Evolutionary conservation across 176 grass and related monocot genomes (phyloP).

Genomic region (Bromus sterilis): DNA sequence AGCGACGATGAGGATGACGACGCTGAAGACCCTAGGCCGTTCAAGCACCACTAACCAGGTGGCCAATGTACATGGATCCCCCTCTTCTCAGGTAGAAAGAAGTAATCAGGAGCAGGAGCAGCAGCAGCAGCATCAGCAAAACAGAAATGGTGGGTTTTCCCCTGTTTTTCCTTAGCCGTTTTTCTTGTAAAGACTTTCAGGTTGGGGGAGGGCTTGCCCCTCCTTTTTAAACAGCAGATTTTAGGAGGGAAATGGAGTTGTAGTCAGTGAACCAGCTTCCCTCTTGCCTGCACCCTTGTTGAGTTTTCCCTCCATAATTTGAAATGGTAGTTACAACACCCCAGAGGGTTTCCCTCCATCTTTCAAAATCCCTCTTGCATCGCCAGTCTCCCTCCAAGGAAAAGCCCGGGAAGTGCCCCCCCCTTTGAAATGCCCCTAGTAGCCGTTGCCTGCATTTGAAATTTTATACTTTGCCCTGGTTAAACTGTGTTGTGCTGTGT

Average conservation of each 20-base stretch:
- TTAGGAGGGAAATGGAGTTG: constrained; percentile 60
- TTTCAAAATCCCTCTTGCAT: constrained; percentile 44
- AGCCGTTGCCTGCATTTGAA: constrained; percentile 51
- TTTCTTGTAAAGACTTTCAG: constrained; percentile 62
- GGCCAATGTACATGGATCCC: constrained; percentile 30
- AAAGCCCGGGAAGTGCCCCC: constrained; percentile 29
- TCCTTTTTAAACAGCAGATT: constrained; percentile 65
- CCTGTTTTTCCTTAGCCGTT: constrained; percentile 33
- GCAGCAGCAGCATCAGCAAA: constrained; percentile 32
- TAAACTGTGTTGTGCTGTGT: neutral
- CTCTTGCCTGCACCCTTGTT: neutral
- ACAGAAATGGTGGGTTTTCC: constrained; percentile 45
- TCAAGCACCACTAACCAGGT: constrained; percentile 52
- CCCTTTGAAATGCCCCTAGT: constrained; percentile 27
- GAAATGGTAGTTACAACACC: constrained; percentile 27
- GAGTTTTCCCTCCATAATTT: constrained; percentile 51
- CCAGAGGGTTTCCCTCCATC: constrained; percentile 19
- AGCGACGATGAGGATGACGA: constrained; percentile 39
- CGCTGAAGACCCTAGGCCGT: constrained; percentile 42
- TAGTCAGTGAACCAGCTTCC: constrained; percentile 4
- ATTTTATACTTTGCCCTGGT: neutral
- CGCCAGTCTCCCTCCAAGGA: constrained; percentile 33
- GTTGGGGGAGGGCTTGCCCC: constrained; percentile 35
- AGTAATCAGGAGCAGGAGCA: constrained; percentile 18
- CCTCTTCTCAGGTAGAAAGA: constrained; percentile 27